Percentiles rank a stretch among this genome's conserved stretches.
phyloP scores from a whole-genome alignment of 768 basidiomycete species.

The Psilocybe azurescens region DNA sequence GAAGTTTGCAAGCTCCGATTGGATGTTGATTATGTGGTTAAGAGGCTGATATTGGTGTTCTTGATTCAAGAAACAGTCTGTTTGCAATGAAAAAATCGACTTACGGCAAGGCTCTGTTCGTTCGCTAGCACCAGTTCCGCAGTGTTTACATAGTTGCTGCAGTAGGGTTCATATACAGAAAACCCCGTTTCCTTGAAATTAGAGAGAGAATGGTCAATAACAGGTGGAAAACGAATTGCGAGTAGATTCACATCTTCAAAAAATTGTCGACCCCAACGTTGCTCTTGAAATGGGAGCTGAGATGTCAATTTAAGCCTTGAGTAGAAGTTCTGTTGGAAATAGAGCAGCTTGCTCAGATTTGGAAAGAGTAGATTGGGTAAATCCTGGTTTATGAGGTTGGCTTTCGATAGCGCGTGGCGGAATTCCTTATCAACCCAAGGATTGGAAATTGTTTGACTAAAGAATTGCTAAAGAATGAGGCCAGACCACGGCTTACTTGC shows the following conservation, averaged over 20 bases:
- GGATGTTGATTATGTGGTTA: not conserved
- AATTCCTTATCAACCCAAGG: no score
- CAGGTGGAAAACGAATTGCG: not conserved
- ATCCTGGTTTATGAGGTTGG: slow-evolving; percentile 1
- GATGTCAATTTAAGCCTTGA: not conserved
- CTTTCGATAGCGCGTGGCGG: not conserved
- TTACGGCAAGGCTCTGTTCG: not conserved
- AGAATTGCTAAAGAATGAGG: not conserved
- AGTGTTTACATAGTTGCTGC: not conserved
- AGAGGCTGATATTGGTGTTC: not conserved
- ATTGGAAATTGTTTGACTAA: no score
- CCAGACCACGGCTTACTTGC: not conserved
- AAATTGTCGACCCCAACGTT: slow-evolving; percentile 1
- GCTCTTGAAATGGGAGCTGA: not conserved
- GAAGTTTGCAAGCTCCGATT: not conserved
- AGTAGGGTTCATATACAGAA: not conserved
- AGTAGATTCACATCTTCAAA: not conserved
- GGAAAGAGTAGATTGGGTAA: not conserved
- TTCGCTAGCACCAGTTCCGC: not conserved
- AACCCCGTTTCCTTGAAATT: not conserved
- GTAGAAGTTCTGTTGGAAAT: slow-evolving; percentile 1
- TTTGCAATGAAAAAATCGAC: not conserved
- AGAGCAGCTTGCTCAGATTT: not conserved
- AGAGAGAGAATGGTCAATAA: not conserved
- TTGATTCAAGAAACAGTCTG: not conserved